phyloP scores from a whole-genome alignment of 495 filamentous ascomycete species.

The Hapsidospora chrysogenum region DNA sequence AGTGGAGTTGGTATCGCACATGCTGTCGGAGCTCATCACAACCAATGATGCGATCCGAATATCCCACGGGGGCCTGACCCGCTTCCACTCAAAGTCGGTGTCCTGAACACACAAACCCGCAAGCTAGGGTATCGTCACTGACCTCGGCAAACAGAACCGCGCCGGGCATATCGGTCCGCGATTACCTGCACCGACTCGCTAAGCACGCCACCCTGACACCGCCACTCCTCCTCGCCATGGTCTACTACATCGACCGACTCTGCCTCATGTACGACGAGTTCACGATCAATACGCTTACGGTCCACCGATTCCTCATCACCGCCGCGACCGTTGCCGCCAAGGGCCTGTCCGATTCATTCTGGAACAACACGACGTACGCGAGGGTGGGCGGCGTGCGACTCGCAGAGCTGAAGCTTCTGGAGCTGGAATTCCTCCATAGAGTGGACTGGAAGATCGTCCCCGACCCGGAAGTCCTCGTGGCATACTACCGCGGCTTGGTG shows the following conservation, averaged over 20 bases:
- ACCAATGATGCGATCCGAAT: slow-evolving; percentile 84
- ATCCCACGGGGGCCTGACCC: slow-evolving; percentile 65
- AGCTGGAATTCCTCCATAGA: slow-evolving; percentile 79
- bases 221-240: slow-evolving; percentile 96
- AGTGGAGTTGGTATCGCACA: slow-evolving; percentile 79
- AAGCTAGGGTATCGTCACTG: not conserved
- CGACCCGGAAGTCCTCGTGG: slow-evolving; percentile 76
- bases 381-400: slow-evolving; percentile 82
- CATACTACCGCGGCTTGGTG: slow-evolving; percentile 81
- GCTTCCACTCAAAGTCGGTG: slow-evolving; percentile 96
- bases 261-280: slow-evolving; percentile 85
- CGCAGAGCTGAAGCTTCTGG: slow-evolving; percentile 77
- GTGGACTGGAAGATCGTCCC: slow-evolving; percentile 96
- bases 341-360: slow-evolving; percentile 88
- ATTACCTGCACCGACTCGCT: slow-evolving; percentile 83
- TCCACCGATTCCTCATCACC: slow-evolving; percentile 92
- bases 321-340: slow-evolving; percentile 92
- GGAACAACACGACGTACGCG: slow-evolving; percentile 94
- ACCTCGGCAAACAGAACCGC: slow-evolving; percentile 42
- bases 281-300: slow-evolving; percentile 84
- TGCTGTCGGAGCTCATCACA: slow-evolving; percentile 85
- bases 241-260: slow-evolving; percentile 95
- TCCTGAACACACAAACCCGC: no score
- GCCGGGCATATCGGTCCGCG: slow-evolving; percentile 80
- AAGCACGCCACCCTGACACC: slow-evolving; percentile 88